Conservation (phyloP, 2,329 filamentous ascomycete species). For the Colletotrichum magnum region DNA sequence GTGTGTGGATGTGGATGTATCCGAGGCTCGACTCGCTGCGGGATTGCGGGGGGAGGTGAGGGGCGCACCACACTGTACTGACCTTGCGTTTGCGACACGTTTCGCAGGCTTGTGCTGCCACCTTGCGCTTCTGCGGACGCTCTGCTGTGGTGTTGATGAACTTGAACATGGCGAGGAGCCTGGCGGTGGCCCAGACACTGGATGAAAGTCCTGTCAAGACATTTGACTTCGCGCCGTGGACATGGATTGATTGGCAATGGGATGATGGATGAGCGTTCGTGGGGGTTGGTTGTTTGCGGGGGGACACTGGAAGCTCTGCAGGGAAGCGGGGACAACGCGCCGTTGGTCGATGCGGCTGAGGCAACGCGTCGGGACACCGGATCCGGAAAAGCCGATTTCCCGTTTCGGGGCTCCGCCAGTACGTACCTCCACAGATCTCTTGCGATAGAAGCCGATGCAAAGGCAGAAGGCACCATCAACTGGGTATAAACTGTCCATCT, state of each 20-base stretch:
- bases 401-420: neutral
- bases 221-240: conserved; percentile 6
- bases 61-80: neutral
- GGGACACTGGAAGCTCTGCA: conserved; percentile 12
- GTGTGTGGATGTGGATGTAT: neutral
- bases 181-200: neutral
- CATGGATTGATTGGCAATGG: conserved; percentile 8
- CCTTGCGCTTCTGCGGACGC: conserved; percentile 33
- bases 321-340: conserved; percentile 1
- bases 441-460: too few species aligned
- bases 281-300: conserved; percentile 8
- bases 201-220: neutral
- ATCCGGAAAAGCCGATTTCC: conserved; percentile 2
- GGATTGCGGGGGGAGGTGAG: neutral
- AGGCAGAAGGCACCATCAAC: too few species aligned
- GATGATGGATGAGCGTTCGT: too few species aligned
- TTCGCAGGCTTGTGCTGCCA: conserved; percentile 38
- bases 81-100: conserved; percentile 41
- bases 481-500: too few species aligned
- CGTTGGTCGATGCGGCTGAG: neutral
- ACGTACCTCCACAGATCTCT: too few species aligned
- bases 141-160: conserved; percentile 41
- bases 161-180: conserved; percentile 33
- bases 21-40: neutral
- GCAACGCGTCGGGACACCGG: neutral